Evolutionary conservation across 192 early-diverging fungal species (phyloP).

Genomic region (Gigaspora rosea): DNA sequence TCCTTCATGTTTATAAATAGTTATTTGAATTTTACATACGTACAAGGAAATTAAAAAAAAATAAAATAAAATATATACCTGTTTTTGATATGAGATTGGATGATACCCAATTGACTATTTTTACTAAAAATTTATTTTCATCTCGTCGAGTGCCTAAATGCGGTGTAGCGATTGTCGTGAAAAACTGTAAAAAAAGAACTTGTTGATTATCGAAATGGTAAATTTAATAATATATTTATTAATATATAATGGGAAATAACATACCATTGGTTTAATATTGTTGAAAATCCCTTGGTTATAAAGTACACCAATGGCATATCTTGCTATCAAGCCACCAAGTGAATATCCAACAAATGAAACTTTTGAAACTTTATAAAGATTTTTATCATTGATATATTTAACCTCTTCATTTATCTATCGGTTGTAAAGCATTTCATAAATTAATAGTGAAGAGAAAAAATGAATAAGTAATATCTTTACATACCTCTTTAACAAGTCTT

Average conservation of each 20-base stretch:
- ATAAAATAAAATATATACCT: conserved; percentile 36
- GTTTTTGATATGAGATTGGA: conserved; percentile 48
- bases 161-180: conserved; percentile 61
- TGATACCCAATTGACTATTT: conserved; percentile 45
- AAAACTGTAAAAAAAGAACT: conserved; percentile 36
- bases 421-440: not conserved
- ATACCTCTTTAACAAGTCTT: conserved; percentile 48
- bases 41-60: not conserved
- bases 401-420: conserved; percentile 34
- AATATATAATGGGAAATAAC: not conserved
- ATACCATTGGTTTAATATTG: conserved; percentile 46
- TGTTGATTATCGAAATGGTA: not conserved
- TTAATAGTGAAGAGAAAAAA: not conserved
- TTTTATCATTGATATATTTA: conserved; percentile 39
- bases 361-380: conserved; percentile 23
- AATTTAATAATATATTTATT: conserved; percentile 1
- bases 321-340: conserved; percentile 55
- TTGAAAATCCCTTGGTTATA: conserved; percentile 52
- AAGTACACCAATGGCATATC: conserved; percentile 54
- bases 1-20: not conserved
- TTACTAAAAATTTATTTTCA: conserved; percentile 21
- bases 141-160: conserved; percentile 54
- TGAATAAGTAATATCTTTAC: not conserved
- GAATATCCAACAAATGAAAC: conserved; percentile 59
- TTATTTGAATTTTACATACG: not conserved